phyloP scores from a whole-genome alignment of 176 grass and related monocot genomes.

The Musa itinerans region DNA sequence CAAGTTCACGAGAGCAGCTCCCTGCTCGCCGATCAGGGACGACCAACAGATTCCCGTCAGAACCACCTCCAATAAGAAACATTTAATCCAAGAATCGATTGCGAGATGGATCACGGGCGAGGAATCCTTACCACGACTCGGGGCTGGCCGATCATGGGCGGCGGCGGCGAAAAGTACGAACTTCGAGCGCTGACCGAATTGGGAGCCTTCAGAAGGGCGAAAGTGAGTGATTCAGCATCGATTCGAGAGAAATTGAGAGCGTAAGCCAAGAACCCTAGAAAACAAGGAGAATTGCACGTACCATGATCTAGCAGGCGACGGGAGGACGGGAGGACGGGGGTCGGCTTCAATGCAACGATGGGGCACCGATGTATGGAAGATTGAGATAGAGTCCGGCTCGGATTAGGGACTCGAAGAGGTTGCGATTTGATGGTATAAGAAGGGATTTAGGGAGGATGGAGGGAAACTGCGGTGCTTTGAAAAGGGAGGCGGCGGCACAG shows the following conservation, averaged over 20 bases:
- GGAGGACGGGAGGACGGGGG: background rate
- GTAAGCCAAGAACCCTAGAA: background rate
- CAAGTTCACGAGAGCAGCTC: slow-evolving; percentile 75
- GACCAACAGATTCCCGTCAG: background rate
- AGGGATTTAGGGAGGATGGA: background rate
- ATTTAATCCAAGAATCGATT: background rate
- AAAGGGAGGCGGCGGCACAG: background rate
- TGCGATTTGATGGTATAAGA: background rate
- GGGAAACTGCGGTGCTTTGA: background rate
- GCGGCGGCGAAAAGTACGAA: background rate
- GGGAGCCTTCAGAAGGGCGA: background rate
- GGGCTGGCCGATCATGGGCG: background rate
- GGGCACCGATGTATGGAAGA: background rate
- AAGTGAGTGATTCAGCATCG: background rate
- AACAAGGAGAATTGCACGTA: background rate
- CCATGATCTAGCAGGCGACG: background rate
- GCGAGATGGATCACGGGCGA: background rate
- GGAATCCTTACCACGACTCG: background rate
- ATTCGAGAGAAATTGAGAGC: background rate
- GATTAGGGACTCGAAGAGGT: background rate
- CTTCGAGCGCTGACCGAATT: background rate
- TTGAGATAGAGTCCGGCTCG: background rate
- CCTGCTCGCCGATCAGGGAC: slow-evolving; percentile 30
- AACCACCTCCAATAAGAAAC: background rate
- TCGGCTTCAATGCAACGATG: background rate